Evolutionary conservation across 2,329 filamentous ascomycete species (phyloP).

Genomic region (Sordariomycetes sp.): DNA sequence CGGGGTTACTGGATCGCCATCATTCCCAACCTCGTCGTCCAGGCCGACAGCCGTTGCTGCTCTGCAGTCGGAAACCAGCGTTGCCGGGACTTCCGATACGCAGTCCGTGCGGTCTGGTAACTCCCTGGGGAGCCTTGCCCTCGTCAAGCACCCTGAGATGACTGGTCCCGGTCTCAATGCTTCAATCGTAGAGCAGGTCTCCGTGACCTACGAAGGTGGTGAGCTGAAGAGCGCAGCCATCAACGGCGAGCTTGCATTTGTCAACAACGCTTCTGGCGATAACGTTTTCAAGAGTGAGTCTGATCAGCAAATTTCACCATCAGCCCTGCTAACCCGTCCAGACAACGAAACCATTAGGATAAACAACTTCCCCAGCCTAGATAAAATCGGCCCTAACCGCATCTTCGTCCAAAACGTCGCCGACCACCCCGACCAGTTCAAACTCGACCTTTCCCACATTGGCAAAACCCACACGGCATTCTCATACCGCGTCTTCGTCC

Average conservation of each 20-base stretch:
- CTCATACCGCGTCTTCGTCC: slow-evolving; percentile 77
- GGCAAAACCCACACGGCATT: slow-evolving; percentile 73
- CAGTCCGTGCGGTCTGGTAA: slow-evolving; percentile 86
- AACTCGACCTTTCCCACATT: slow-evolving; percentile 63
- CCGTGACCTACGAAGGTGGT: slow-evolving; percentile 70
- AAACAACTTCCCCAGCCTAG: slow-evolving; percentile 79
- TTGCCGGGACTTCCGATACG: slow-evolving; percentile 62
- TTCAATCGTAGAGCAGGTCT: slow-evolving; percentile 89
- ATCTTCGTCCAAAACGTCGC: slow-evolving; percentile 70
- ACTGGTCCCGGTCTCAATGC: slow-evolving; percentile 72
- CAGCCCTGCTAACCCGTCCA: slow-evolving; percentile 12
- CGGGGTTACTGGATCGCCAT: slow-evolving; percentile 7
- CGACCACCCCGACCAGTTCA: slow-evolving; percentile 70
- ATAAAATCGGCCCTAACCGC: slow-evolving; percentile 89
- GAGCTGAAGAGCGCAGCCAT: slow-evolving; percentile 63
- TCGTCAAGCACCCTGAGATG: slow-evolving; percentile 76
- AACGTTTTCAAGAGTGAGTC: slow-evolving; percentile 39
- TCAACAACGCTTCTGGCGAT: slow-evolving; percentile 53
- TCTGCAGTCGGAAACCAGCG: slow-evolving; percentile 54
- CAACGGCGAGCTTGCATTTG: slow-evolving; percentile 81
- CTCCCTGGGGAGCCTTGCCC: slow-evolving; percentile 60
- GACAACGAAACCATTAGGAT: slow-evolving; percentile 64
- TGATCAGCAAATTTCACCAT: slow-evolving; percentile 1
- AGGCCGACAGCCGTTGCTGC: slow-evolving; percentile 40
- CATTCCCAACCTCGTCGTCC: slow-evolving; percentile 10